Evolutionary conservation across 2,329 filamentous ascomycete genomes (phyloP), one percentile per base, ranked within the genome.

Genomic region (Pleurostoma richardsiae): DNA sequence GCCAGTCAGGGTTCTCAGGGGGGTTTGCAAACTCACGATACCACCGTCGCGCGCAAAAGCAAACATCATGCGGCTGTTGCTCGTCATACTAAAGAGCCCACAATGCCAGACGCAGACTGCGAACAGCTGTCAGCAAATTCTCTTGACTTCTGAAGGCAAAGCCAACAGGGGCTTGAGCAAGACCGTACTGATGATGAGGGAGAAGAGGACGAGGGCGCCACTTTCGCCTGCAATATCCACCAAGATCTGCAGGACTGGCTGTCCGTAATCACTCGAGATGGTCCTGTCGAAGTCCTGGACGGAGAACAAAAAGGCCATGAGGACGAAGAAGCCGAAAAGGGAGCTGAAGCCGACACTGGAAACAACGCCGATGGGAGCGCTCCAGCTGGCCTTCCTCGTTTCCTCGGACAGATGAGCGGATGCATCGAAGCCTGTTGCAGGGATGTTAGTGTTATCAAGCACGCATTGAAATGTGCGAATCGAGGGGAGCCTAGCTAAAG

Each of bases 51-150:
- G 68, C 0, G 72, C 66, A 54, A 81, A 80, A 1, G 76, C 76
- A 53, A 79, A 81, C 74, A 80, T 80, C 77, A 80, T 81, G 29
- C 77, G 67, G 38, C 69, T 73, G 55, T 80, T 80, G 43, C 67
- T 72, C 0, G 77, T 82, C 66, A 83, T 67, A 43, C 69, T 74
- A 56, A 82, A 82, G 0, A 82, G 66, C 0, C 78, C 79, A 49
- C 77, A 80, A 56, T 82, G 79, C 79, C 79, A 82, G 4, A 82
- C 74, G 47, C 79, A 82, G 30, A 82, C 62, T 63, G 19, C 19
- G 4, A 30, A 4, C 2, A 4, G 4, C 10, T 26, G 27, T 45
- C 39, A 45, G 41, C 31, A 5, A 30, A 5, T 4, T 11, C 33
- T 30, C 10, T n/a, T 4, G 5, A 5, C 26, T 19, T 29, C 40